Evolutionary conservation across 73 alveolate genomes (phyloP).

Genomic region (Tetrahymena elliotti): DNA sequence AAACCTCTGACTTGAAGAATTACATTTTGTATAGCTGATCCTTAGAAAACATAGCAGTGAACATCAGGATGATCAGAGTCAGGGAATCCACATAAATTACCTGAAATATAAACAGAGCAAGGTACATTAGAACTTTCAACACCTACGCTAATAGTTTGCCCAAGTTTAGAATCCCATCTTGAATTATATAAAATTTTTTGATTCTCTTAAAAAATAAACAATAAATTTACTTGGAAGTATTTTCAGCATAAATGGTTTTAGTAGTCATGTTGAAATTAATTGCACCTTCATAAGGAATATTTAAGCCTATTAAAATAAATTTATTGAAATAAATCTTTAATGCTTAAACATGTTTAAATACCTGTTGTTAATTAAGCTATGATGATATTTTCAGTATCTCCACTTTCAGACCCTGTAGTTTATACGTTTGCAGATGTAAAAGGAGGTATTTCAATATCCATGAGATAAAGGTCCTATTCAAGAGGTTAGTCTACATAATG

Average conservation of each 20-base stretch:
- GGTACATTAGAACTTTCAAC: constrained; percentile 3
- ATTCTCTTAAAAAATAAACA: too few relatives aligned
- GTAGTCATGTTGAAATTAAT: constrained; percentile 38
- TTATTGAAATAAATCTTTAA: not conserved
- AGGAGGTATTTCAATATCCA: constrained; percentile 35
- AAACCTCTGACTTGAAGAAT: constrained; percentile 26
- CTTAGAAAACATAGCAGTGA: constrained; percentile 16
- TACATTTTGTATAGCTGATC: not conserved
- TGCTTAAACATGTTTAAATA: not conserved
- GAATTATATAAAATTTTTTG: not conserved
- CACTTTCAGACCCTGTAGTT: constrained; percentile 16
- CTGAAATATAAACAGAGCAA: constrained; percentile 1
- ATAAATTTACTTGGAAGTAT: not conserved
- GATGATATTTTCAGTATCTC: constrained; percentile 6
- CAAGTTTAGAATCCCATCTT: constrained; percentile 16
- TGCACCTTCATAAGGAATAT: constrained; percentile 37
- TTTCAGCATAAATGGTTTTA: constrained; percentile 11
- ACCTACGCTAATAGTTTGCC: constrained; percentile 21
- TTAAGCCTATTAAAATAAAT: not conserved
- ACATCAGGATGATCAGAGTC: constrained; percentile 20
- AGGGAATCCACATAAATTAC: not conserved
- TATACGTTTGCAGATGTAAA: constrained; percentile 1
- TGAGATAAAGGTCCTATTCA: constrained; percentile 14
- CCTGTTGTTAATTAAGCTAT: not conserved
- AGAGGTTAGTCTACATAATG: constrained; percentile 10